phyloP scores from a whole-genome alignment of 1,139 yeast genomes.

The Diutina sp. region DNA sequence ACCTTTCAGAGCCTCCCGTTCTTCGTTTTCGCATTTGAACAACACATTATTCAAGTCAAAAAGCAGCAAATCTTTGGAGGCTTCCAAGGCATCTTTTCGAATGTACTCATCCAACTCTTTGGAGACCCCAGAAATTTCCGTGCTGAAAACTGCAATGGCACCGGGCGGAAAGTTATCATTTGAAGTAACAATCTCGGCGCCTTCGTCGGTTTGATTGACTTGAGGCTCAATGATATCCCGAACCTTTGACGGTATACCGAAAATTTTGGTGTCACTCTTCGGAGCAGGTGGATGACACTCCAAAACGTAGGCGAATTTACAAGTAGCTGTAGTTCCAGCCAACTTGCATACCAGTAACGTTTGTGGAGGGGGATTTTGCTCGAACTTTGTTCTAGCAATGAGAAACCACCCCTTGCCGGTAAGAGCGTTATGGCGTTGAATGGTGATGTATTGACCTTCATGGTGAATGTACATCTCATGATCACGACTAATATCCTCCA shows the following conservation, averaged over 20 bases:
- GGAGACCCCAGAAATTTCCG: conserved; percentile 49
- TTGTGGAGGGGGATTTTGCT: conserved; percentile 20
- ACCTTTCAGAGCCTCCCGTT: conserved; percentile 68
- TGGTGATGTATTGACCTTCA: conserved; percentile 84
- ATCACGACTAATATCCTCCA: conserved; percentile 51
- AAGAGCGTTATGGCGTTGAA: conserved; percentile 73
- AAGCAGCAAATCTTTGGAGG: conserved; percentile 46
- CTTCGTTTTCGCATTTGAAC: conserved; percentile 78
- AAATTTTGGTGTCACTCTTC: conserved; percentile 24
- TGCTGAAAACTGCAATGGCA: conserved; percentile 72
- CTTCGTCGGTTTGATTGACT: conserved; percentile 11
- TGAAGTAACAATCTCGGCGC: conserved; percentile 39
- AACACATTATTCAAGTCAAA: conserved; percentile 65
- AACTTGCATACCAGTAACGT: conserved; percentile 46
- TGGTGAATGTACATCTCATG: conserved; percentile 93
- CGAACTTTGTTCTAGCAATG: conserved; percentile 76
- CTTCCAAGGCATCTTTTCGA: conserved; percentile 63
- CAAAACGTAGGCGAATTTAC: conserved; percentile 48
- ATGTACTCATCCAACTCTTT: conserved; percentile 47
- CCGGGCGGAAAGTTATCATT: conserved; percentile 66
- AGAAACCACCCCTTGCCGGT: conserved; percentile 85
- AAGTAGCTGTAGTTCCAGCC: conserved; percentile 52
- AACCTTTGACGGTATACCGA: conserved; percentile 57
- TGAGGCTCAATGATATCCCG: conserved; percentile 21
- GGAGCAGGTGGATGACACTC: conserved; percentile 38